Percentiles rank a stretch among this genome's conserved stretches.
Evolutionary conservation across 108 stramenopile species (phyloP).

Genomic region (Nannochloropsis gaditana): DNA sequence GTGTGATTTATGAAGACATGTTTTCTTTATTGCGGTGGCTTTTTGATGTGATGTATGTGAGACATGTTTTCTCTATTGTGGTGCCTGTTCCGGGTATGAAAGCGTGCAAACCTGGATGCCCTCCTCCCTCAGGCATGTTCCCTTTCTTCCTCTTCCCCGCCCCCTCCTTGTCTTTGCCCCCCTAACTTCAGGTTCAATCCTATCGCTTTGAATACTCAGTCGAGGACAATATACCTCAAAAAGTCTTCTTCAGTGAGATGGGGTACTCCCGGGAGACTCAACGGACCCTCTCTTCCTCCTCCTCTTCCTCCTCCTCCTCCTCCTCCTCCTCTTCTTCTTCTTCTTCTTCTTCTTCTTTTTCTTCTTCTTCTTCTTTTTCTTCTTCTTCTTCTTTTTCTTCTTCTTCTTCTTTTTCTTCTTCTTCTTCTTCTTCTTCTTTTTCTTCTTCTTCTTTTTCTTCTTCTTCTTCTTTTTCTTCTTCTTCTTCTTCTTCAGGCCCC

Average conservation of each 20-base stretch:
- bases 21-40: no score
- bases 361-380: background rate
- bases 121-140: background rate
- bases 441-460: background rate
- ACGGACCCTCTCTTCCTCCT: background rate
- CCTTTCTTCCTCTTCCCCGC: background rate
- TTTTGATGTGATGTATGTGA: no score
- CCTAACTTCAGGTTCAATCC: background rate
- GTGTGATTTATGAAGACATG: no score
- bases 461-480: background rate
- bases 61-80: no score
- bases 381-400: background rate
- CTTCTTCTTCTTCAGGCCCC: background rate
- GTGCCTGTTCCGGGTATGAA: no score
- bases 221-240: background rate
- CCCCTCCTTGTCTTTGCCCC: background rate
- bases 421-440: background rate
- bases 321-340: background rate
- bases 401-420: background rate
- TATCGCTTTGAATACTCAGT: background rate
- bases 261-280: background rate
- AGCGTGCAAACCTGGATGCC: no score
- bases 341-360: background rate
- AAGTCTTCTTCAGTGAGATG: slow-evolving; percentile 17
- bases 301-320: background rate